Conservation (phyloP, 1,139 yeast genomes). For the Yamadazyma pseudoaaseri region DNA sequence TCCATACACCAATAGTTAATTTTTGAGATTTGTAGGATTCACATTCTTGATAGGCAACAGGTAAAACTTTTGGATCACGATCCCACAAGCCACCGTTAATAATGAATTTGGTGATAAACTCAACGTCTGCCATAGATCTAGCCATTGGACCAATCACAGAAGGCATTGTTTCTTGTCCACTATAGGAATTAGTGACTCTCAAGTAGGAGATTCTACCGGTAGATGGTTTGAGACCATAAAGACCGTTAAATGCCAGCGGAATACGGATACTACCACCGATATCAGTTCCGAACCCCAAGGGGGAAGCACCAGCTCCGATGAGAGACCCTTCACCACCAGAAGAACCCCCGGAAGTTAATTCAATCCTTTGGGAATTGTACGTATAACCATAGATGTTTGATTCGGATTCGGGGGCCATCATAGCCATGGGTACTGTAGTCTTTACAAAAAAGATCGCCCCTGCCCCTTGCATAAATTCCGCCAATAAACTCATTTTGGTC, state of each 20-base stretch:
- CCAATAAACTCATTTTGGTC: constrained; percentile 38
- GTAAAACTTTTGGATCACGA: constrained; percentile 14
- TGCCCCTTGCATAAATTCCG: constrained; percentile 35
- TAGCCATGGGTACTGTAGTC: constrained; percentile 59
- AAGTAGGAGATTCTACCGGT: constrained; percentile 13
- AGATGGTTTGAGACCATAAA: constrained; percentile 18
- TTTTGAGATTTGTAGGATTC: constrained; percentile 2
- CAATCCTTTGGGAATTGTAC: constrained; percentile 42
- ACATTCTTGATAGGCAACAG: constrained; percentile 15
- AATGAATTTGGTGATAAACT: constrained; percentile 20
- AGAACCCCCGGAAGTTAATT: constrained; percentile 53
- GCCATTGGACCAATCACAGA: constrained; percentile 25
- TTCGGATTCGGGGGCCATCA: constrained; percentile 50
- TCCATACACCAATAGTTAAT: constrained; percentile 16
- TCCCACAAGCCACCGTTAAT: constrained; percentile 18
- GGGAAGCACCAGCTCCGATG: constrained; percentile 47
- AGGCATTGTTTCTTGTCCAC: constrained; percentile 21
- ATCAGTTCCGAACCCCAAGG: constrained; percentile 38
- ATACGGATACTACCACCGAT: constrained; percentile 21
- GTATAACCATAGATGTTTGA: constrained; percentile 51
- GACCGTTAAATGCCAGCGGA: constrained; percentile 17
- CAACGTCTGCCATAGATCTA: constrained; percentile 21
- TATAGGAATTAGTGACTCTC: constrained; percentile 14
- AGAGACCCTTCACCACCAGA: constrained; percentile 66
- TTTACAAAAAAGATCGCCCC: constrained; percentile 60